Evolutionary conservation across 768 basidiomycete species (phyloP).

Genomic region (Kwoniella sp.): DNA sequence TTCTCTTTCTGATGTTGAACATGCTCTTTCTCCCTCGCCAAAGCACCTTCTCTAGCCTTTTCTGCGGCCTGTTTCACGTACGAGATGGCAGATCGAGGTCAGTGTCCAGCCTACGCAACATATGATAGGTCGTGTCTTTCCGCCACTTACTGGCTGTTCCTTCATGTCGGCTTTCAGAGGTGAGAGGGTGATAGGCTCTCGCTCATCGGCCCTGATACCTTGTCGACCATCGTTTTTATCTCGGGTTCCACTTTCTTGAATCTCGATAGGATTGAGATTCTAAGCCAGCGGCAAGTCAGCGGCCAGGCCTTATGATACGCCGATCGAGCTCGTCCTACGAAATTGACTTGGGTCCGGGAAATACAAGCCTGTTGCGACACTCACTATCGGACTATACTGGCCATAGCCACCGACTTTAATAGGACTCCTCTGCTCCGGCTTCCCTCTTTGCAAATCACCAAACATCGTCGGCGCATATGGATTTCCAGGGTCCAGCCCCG

Average conservation of each 20-base stretch:
- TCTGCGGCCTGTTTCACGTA: neutral
- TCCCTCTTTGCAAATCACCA: conserved; percentile 9
- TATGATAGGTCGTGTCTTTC: no score
- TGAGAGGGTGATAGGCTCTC: neutral
- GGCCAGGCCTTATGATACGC: no score
- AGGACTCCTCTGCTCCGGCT: neutral
- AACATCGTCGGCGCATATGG: conserved; percentile 15
- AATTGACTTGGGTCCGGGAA: no score
- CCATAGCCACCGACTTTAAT: neutral
- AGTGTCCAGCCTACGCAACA: no score
- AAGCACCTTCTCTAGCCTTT: neutral
- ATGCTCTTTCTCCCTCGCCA: neutral
- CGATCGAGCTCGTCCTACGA: no score
- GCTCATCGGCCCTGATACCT: neutral
- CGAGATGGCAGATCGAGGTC: no score
- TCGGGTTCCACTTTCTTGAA: neutral
- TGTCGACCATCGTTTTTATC: neutral
- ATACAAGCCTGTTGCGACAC: neutral
- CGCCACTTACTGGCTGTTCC: neutral
- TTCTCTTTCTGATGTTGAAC: conserved; percentile 3
- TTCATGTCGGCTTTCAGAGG: neutral
- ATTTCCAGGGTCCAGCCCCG: conserved; percentile 1
- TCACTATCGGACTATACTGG: conserved; percentile 14
- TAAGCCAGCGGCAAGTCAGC: neutral
- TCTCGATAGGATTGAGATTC: conserved; percentile 13